A percentile compares a stretch with the other conserved stretches of the same genome.
phyloP scores from a whole-genome alignment of 2,329 filamentous ascomycete species.

The Fusarium decemcellulare region DNA sequence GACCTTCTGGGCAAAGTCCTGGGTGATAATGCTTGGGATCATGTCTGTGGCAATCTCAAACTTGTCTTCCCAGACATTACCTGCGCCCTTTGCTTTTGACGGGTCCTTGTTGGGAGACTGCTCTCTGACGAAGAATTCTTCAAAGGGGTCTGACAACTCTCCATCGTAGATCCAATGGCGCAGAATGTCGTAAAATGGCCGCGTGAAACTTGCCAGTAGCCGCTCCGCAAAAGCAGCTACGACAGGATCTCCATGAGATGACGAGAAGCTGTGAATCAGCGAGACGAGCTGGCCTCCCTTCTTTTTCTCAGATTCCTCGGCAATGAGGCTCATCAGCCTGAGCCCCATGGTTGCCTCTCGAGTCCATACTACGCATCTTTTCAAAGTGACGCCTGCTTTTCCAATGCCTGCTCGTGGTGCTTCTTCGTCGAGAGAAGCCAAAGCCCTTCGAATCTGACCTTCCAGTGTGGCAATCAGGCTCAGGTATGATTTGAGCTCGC shows the following conservation, averaged over 20 bases:
- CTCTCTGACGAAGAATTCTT: slow-evolving; percentile 95
- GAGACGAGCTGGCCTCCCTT: slow-evolving; percentile 94
- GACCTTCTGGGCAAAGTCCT: slow-evolving; percentile 95
- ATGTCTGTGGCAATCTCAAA: slow-evolving; percentile 88
- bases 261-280: slow-evolving; percentile 92
- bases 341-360: slow-evolving; percentile 96
- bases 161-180: slow-evolving; percentile 98
- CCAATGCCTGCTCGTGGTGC: slow-evolving; percentile 80
- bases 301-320: slow-evolving; percentile 86
- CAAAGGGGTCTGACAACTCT: slow-evolving; percentile 95
- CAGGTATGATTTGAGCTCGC: slow-evolving; percentile 90
- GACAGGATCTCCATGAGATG: slow-evolving; percentile 94
- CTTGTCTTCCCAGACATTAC: slow-evolving; percentile 98
- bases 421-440: slow-evolving; percentile 79
- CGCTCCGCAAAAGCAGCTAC: slow-evolving; percentile 94
- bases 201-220: slow-evolving; percentile 86
- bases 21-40: slow-evolving; percentile 93
- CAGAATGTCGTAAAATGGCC: slow-evolving; percentile 97
- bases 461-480: slow-evolving; percentile 93
- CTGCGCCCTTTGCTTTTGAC: slow-evolving; percentile 73
- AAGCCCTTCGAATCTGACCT: slow-evolving; percentile 87
- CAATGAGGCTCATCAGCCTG: slow-evolving; percentile 92
- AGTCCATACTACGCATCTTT: slow-evolving; percentile 97
- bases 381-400: slow-evolving; percentile 92
- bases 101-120: slow-evolving; percentile 71